A percentile compares a stretch with the other conserved stretches of the same genome.
These are phyloP conservation scores for Rhodotorula diobovata DNA, from an alignment of 768 basidiomycete species.

Conservation along the genomic window DNA sequence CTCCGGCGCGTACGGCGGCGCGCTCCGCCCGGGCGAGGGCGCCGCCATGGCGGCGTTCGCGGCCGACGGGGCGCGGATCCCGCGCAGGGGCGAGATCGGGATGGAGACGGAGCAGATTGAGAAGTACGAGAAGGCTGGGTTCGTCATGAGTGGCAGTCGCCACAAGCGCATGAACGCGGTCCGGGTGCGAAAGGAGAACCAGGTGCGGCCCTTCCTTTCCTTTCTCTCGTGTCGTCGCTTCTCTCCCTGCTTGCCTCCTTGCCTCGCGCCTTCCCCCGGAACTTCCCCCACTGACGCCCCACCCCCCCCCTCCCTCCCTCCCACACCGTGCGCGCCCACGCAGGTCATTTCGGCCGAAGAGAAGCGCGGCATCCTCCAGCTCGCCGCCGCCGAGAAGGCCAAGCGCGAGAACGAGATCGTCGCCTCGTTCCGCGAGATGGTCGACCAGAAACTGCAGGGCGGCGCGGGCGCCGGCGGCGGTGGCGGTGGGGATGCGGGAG, in stretches of 20 bases:
- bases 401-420: slow-evolving; percentile 68
- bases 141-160: slow-evolving; percentile 94
- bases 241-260: no score
- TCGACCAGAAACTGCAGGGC: slow-evolving; percentile 28
- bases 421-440: slow-evolving; percentile 35
- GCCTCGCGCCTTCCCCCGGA: not conserved
- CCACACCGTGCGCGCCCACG: not conserved
- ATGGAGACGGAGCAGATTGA: slow-evolving; percentile 82
- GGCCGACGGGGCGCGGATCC: slow-evolving; percentile 80
- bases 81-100: slow-evolving; percentile 97
- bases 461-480: not conserved
- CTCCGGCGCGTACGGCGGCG: slow-evolving; percentile 67
- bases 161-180: slow-evolving; percentile 98
- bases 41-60: slow-evolving; percentile 97
- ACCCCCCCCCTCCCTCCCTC: not conserved
- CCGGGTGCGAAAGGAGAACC: slow-evolving; percentile 97
- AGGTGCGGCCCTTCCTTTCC: slow-evolving; percentile 45
- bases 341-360: slow-evolving; percentile 93
- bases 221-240: not conserved
- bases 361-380: slow-evolving; percentile 80
- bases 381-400: slow-evolving; percentile 89
- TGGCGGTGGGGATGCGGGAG: no score
- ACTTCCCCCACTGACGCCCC: not conserved
- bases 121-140: slow-evolving; percentile 78
- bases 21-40: slow-evolving; percentile 88